Evolutionary conservation across 1,139 yeast genomes (phyloP).

Genomic region (Yamadazyma membranifaciens): DNA sequence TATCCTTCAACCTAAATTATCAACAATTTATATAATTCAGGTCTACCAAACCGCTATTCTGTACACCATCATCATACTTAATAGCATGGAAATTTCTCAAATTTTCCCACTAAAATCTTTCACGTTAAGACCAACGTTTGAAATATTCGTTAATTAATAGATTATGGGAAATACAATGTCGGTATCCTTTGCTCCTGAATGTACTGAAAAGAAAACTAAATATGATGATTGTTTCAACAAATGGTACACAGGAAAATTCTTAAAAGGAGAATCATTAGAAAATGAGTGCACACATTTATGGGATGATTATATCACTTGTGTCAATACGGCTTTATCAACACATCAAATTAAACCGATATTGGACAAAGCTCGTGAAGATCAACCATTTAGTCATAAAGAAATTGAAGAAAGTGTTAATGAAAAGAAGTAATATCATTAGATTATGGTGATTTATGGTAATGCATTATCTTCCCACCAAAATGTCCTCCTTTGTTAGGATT

Average conservation of each 20-base stretch:
- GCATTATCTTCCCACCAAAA: too few relatives aligned
- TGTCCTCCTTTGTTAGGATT: too few relatives aligned
- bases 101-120: not conserved
- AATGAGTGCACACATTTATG: constrained; percentile 92
- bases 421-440: not conserved
- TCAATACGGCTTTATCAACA: constrained; percentile 69
- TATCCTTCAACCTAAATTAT: too few relatives aligned
- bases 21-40: too few relatives aligned
- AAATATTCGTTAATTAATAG: not conserved
- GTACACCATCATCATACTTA: too few relatives aligned
- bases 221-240: constrained; percentile 91
- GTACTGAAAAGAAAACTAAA: constrained; percentile 78
- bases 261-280: constrained; percentile 66
- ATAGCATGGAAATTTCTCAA: not conserved
- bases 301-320: constrained; percentile 83
- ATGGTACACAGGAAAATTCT: constrained; percentile 92
- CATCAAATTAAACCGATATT: constrained; percentile 81
- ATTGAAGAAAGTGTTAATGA: constrained; percentile 17
- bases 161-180: constrained; percentile 82
- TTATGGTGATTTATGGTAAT: too few relatives aligned
- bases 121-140: not conserved
- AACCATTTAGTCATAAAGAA: constrained; percentile 61
- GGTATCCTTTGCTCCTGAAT: constrained; percentile 94
- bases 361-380: constrained; percentile 88
- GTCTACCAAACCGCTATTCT: too few relatives aligned